phyloP scores from a whole-genome alignment of 192 early-diverging fungal species.

The Entomortierella lignicola region DNA sequence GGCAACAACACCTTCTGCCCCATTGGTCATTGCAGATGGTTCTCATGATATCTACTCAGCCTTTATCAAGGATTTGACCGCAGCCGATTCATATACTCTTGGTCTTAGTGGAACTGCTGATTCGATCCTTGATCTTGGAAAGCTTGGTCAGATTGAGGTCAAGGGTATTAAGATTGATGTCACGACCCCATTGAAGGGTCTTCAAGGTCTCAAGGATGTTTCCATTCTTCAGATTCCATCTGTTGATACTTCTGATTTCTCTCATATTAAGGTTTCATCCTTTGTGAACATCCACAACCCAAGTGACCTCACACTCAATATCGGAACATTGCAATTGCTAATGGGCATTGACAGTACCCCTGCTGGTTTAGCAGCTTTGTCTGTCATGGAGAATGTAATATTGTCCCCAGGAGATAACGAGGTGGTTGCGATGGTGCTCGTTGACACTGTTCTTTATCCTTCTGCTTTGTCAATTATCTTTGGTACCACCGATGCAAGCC shows the following conservation, averaged over 20 bases:
- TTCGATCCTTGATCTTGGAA: conserved; percentile 44
- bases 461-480: too few species aligned
- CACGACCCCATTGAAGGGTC: conserved; percentile 38
- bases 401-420: conserved; percentile 12
- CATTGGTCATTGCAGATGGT: conserved; percentile 47
- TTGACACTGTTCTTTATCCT: too few species aligned
- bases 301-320: conserved; percentile 30
- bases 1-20: conserved; percentile 19
- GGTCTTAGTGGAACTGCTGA: conserved; percentile 57
- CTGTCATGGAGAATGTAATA: too few species aligned
- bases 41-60: conserved; percentile 50
- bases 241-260: not conserved
- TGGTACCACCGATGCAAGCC: too few species aligned
- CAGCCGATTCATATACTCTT: conserved; percentile 37
- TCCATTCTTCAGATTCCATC: not conserved
- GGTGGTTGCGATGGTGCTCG: not conserved
- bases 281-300: conserved; percentile 42
- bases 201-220: conserved; percentile 16
- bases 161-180: conserved; percentile 55
- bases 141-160: conserved; percentile 55
- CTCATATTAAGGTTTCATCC: not conserved
- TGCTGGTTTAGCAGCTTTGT: not conserved
- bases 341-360: not conserved
- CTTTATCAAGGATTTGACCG: conserved; percentile 57
- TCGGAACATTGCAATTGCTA: conserved; percentile 14